A percentile compares a stretch with the other conserved stretches of the same genome.
phyloP scores from a whole-genome alignment of 495 filamentous ascomycete genomes.

The Podospora sp. region DNA sequence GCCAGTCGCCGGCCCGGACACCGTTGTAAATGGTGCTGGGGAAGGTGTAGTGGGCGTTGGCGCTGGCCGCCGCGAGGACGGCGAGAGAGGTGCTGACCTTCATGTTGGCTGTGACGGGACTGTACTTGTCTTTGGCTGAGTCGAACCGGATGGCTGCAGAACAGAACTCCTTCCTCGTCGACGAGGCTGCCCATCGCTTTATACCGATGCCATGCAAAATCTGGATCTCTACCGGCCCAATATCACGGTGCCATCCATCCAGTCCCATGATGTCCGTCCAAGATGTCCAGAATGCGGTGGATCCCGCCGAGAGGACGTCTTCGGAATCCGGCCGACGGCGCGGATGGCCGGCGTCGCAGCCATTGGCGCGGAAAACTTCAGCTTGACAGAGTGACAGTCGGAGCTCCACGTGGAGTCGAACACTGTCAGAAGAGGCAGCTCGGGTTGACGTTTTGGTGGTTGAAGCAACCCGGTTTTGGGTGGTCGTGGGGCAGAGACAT shows the following conservation, averaged over 20 bases:
- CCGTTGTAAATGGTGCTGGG: conserved; percentile 31
- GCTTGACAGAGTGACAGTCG: not conserved
- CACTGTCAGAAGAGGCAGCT: conserved; percentile 4
- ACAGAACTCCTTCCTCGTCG: no score
- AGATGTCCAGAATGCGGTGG: not conserved
- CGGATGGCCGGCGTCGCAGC: conserved; percentile 6
- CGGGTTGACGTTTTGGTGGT: not conserved
- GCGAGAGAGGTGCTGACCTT: conserved; percentile 13
- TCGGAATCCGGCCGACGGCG: conserved; percentile 1
- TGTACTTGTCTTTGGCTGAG: not conserved
- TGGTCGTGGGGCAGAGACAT: not conserved
- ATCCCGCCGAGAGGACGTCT: not conserved
- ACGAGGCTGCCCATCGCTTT: no score
- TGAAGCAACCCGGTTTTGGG: not conserved
- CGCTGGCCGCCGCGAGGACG: conserved; percentile 13
- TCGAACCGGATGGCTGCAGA: not conserved
- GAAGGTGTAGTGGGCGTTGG: conserved; percentile 26
- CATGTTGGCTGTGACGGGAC: not conserved
- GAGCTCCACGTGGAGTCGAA: not conserved
- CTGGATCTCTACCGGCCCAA: no score
- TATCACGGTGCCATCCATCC: not conserved
- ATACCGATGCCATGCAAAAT: no score
- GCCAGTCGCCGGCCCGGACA: conserved; percentile 44
- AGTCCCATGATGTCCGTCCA: not conserved
- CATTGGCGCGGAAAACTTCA: not conserved